Base-by-base conservation (phyloP, 2,329 filamentous ascomycete species). In the Ilyonectria sp. region DNA sequence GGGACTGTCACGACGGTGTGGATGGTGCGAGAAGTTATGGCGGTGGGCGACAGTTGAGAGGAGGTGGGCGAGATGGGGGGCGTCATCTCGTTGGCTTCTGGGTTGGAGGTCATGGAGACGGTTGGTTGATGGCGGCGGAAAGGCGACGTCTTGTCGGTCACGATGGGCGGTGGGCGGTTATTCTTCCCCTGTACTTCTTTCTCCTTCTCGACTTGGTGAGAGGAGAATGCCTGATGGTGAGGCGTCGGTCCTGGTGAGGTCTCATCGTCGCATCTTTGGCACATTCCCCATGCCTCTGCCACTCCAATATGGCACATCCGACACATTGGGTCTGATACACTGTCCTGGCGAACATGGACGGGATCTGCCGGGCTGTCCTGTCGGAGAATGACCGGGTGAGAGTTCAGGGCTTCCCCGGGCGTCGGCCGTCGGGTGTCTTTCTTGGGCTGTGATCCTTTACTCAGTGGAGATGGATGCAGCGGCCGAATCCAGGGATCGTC, bases 231-330 rank as follows among this genome's bases (percentile, higher is more conserved):
- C 63, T 68, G 57, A 35, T 53, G 15, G 43, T 50, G 47, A 23
- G 52, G 35, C 6, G 58, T 26, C 47, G 62, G 49, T 26, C 26
- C 26, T 26, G 67, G 52, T 23, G 60, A 47, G 31, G 62, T 17
- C 63, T 74, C 74, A n/a, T 72, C 73, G 10, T 71, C 73, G 58
- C 74, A 76, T 29, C 55, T 68, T 35, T 70, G 75, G 23, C 74
- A 76, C 4, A 66, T 26, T 2, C 72, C 74, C 35, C 69, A 75
- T 10, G 54, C 54, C 50, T 76, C 74, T 13, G 74, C 74, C 11
- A 74, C 54, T 17, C 72, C 68, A 13, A 60, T 65, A 6, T 76
- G 71, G 11, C 74, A 76, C 15, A 69, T 49, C 2, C 73, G 65
- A 10, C 74, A 76, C 43, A 72, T 58, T 1, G 68, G 56, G 26